A percentile compares a stretch with the other conserved stretches of the same genome.
Evolutionary conservation across 345 rosid species (phyloP).

Genomic region (Salix suchowensis): DNA sequence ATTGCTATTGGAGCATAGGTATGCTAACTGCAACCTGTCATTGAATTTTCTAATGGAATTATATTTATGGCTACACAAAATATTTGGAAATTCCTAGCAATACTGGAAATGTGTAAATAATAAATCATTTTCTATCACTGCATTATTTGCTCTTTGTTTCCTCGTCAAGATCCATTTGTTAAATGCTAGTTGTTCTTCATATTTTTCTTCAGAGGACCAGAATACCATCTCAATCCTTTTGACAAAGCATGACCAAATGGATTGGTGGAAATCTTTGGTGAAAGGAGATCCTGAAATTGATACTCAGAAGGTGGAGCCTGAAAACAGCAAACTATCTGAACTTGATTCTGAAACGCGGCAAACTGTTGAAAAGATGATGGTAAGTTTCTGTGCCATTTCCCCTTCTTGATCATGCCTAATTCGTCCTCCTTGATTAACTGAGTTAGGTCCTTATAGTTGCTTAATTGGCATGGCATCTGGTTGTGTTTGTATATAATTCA

Average conservation of each 20-base stretch:
- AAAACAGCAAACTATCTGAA: constrained; percentile 75
- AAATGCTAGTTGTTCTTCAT: background rate
- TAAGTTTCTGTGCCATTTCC: constrained; percentile 17
- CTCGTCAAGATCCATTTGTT: background rate
- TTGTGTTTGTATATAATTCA: no score
- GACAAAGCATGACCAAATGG: constrained; percentile 89
- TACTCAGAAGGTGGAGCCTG: constrained; percentile 93
- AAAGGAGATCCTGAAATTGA: constrained; percentile 85
- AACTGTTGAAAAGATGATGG: constrained; percentile 93
- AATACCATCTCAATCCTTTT: constrained; percentile 55
- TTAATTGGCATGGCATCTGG: background rate
- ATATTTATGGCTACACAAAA: background rate
- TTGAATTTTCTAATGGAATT: background rate
- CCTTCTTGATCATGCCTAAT: no score
- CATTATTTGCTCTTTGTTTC: background rate
- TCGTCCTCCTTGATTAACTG: background rate
- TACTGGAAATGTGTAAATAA: background rate
- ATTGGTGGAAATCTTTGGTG: constrained; percentile 86
- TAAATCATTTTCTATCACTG: background rate
- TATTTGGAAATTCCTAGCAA: background rate
- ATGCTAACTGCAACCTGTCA: constrained; percentile 9
- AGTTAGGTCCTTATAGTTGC: background rate
- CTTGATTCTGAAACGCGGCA: constrained; percentile 73
- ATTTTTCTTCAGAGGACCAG: constrained; percentile 59
- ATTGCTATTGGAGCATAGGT: constrained; percentile 95